Conservation (phyloP, 768 basidiomycete species). For the Lentinula sp. region DNA sequence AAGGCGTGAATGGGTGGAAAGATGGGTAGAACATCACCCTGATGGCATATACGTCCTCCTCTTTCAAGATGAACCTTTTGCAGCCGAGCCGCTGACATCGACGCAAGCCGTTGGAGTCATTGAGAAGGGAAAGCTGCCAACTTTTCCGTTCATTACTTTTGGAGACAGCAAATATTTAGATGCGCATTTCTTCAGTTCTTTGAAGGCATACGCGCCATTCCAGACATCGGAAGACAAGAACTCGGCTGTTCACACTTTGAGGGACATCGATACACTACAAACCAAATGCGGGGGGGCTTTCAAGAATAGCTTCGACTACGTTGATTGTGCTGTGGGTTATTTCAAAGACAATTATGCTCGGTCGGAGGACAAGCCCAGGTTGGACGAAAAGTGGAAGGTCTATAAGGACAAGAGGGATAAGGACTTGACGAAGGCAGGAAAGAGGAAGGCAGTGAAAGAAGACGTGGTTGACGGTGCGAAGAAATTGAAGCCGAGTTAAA, state of each 20-base stretch:
- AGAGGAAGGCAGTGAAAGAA: not conserved
- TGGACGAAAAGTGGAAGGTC: not conserved
- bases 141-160: accelerated
- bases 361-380: not conserved
- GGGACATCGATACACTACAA: not conserved
- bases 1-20: too few species aligned
- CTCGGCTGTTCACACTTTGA: not conserved
- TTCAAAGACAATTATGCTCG: not conserved
- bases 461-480: not conserved
- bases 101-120: too few species aligned
- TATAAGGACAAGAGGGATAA: not conserved
- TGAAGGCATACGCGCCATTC: not conserved
- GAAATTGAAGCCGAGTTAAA: too few species aligned
- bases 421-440: not conserved
- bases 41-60: too few species aligned
- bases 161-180: not conserved
- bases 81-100: too few species aligned
- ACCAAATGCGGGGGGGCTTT: not conserved
- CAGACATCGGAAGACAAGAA: not conserved
- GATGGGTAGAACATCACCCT: too few species aligned
- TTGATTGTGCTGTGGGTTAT: not conserved
- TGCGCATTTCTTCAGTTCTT: not conserved
- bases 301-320: not conserved
- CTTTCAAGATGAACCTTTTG: too few species aligned
- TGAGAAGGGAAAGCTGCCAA: not conserved